These are phyloP conservation scores for Vitis hybrid DNA, from an alignment of 177 flowering plant species.

Conservation along the genomic window DNA sequence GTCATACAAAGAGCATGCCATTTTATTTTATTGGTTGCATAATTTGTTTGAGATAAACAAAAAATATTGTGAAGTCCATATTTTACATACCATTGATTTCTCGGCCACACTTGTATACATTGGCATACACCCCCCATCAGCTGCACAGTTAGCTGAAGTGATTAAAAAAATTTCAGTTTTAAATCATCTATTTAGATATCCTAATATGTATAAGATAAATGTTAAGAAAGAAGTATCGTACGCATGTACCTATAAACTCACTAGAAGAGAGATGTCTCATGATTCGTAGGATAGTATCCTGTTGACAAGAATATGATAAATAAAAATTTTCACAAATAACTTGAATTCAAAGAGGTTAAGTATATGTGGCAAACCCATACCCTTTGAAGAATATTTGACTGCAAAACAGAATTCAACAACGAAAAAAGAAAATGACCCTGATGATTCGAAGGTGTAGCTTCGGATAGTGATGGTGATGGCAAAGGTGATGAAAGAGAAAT, in stretches of 20 bases:
- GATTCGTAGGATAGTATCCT: conserved; percentile 53
- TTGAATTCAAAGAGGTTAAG: neutral
- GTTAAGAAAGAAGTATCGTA: neutral
- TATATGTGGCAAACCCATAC: conserved; percentile 32
- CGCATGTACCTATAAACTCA: conserved; percentile 44
- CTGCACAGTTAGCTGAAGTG: conserved; percentile 23
- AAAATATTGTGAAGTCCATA: neutral
- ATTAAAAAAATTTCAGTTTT: conserved; percentile 6
- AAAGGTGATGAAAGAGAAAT: conserved; percentile 20
- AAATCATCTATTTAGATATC: conserved; percentile 2
- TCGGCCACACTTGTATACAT: conserved; percentile 23
- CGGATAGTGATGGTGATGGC: conserved; percentile 16
- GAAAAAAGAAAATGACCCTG: conserved; percentile 32
- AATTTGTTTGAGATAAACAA: no score
- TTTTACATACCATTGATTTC: conserved; percentile 55
- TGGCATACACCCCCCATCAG: conserved; percentile 31
- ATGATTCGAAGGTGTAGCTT: conserved; percentile 30
- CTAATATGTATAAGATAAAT: neutral
- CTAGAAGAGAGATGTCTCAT: conserved; percentile 49
- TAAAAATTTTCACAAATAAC: conserved; percentile 3
- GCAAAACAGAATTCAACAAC: conserved; percentile 41
- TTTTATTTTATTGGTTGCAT: no score
- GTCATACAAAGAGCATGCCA: no score
- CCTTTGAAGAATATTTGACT: conserved; percentile 66
- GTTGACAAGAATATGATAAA: conserved; percentile 18